A percentile compares a stretch with the other conserved stretches of the same genome.
Evolutionary conservation across 2,329 filamentous ascomycete species (phyloP).

Genomic region (Dactylellina drechsleri): DNA sequence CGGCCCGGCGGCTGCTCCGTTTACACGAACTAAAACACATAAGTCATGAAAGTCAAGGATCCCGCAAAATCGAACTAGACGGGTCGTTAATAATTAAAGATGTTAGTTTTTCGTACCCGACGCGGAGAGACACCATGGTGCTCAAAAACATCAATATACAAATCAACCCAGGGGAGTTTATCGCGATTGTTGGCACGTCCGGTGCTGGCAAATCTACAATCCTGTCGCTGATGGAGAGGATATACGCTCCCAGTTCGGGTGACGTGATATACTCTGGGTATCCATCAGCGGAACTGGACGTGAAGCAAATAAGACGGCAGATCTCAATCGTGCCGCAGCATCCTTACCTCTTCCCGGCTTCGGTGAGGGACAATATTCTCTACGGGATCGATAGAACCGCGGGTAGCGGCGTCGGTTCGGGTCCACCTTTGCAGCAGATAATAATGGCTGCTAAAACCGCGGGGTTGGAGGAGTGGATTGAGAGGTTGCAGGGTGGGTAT

Average conservation of each 20-base stretch:
- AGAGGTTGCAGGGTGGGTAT: constrained; percentile 74
- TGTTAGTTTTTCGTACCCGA: constrained; percentile 78
- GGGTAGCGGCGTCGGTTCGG: constrained; percentile 66
- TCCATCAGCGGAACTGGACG: constrained; percentile 70
- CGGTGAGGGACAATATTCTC: constrained; percentile 80
- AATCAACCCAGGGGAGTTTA: constrained; percentile 72
- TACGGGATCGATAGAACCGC: constrained; percentile 75
- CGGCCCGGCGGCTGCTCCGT: constrained; percentile 76
- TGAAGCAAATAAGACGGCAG: constrained; percentile 69
- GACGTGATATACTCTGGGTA: constrained; percentile 70
- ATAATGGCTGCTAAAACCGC: constrained; percentile 58
- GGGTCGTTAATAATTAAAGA: constrained; percentile 71
- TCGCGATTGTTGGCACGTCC: constrained; percentile 82
- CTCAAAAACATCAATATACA: constrained; percentile 74
- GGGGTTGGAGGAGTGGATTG: constrained; percentile 60
- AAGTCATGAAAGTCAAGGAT: constrained; percentile 70
- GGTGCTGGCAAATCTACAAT: constrained; percentile 94
- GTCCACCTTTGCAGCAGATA: constrained; percentile 66
- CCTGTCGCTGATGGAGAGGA: constrained; percentile 75
- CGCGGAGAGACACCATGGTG: constrained; percentile 66
- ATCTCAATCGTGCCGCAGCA: constrained; percentile 76
- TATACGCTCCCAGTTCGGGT: constrained; percentile 68
- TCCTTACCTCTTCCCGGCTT: constrained; percentile 80
- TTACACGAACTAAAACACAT: constrained; percentile 71
- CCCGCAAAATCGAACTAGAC: constrained; percentile 55